Evolutionary conservation across 2,329 filamentous ascomycete species (phyloP), one percentile per base, ranked within the genome.

Genomic region (Thelonectria rubi): DNA sequence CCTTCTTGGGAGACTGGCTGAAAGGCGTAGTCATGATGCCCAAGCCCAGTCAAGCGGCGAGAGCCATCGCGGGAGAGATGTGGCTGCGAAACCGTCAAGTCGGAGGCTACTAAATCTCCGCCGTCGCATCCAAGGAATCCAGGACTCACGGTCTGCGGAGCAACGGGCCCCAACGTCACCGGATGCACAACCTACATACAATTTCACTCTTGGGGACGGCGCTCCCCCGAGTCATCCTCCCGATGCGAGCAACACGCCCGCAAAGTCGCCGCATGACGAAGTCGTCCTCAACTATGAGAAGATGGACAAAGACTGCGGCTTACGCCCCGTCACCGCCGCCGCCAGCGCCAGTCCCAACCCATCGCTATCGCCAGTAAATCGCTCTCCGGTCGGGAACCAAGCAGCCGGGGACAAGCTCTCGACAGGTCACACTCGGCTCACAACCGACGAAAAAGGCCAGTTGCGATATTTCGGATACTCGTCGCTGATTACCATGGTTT

Each of bases 281-380:
- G 45, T 48, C 5, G 45, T 48, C 18, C 45, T 48, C 18, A 48
- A 48, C 45, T 48, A 24, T 21, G n/a, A 48, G 45, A 48, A 48
- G 9, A 48, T 48, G 45, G 45, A 48, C 24, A 48, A 48, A n/a
- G 45, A 48, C n/a, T 48, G 45, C 5, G 45, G 45, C 21, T 20
- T 48, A 14, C 18, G 45, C 3, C 45, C 45, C 7, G 24, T 24
- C 12, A 26, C 24, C 3, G 34, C 15, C 12, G 15, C 34, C 6
- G 15, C 34, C 34, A 15, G 34, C 45, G 15, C n/a, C 45, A 48
- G 45, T 20, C 45, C 45, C 2, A 21, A 48, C 20, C 45, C 18
- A 3, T 17, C 40, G 4, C 9, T 43, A 26, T 48, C 45, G 6
- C 45, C 45, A n/a, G 18, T n/a, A n/a, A 21, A 24, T 10, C 14